A percentile compares a stretch with the other conserved stretches of the same genome.
These are phyloP conservation scores for Epichloe gansuensis DNA, from an alignment of 2,329 filamentous ascomycete species.

Conservation along the genomic window DNA sequence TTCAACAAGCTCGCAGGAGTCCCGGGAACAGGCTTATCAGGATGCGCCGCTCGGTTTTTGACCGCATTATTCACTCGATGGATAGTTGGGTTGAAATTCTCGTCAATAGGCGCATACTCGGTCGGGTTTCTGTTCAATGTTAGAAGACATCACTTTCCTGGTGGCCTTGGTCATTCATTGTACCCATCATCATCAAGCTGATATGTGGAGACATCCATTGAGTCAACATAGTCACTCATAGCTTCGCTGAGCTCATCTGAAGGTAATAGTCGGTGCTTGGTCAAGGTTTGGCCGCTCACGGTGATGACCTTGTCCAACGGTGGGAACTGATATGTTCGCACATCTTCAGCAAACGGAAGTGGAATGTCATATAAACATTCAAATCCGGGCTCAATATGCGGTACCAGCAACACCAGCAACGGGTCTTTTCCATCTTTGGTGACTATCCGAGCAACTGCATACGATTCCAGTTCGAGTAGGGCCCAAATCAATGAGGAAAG, in stretches of 20 bases:
- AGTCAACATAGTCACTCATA: slow-evolving; percentile 87
- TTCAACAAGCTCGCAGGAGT: slow-evolving; percentile 52
- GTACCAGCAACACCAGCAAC: slow-evolving; percentile 62
- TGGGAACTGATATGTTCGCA: slow-evolving; percentile 82
- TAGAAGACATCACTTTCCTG: background rate
- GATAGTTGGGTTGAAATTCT: slow-evolving; percentile 73
- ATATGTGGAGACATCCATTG: slow-evolving; percentile 71
- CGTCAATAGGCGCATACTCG: slow-evolving; percentile 68
- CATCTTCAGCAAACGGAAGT: slow-evolving; percentile 84
- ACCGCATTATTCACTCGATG: slow-evolving; percentile 83
- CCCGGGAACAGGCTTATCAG: slow-evolving; percentile 49
- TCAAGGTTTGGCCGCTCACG: slow-evolving; percentile 67
- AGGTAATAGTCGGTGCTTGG: slow-evolving; percentile 73
- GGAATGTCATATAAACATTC: slow-evolving; percentile 85
- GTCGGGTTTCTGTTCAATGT: slow-evolving; percentile 23
- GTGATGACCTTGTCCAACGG: slow-evolving; percentile 80
- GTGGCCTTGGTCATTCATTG: slow-evolving; percentile 11
- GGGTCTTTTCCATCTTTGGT: slow-evolving; percentile 73
- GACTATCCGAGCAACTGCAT: slow-evolving; percentile 76
- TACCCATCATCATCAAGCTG: slow-evolving; percentile 65
- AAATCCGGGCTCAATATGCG: slow-evolving; percentile 62
- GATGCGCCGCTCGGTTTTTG: slow-evolving; percentile 65
- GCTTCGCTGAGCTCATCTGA: slow-evolving; percentile 58
- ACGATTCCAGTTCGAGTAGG: slow-evolving; percentile 71
- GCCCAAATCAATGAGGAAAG: slow-evolving; percentile 84